phyloP scores from a whole-genome alignment of 495 filamentous ascomycete genomes.

The Parmelia sp. region DNA sequence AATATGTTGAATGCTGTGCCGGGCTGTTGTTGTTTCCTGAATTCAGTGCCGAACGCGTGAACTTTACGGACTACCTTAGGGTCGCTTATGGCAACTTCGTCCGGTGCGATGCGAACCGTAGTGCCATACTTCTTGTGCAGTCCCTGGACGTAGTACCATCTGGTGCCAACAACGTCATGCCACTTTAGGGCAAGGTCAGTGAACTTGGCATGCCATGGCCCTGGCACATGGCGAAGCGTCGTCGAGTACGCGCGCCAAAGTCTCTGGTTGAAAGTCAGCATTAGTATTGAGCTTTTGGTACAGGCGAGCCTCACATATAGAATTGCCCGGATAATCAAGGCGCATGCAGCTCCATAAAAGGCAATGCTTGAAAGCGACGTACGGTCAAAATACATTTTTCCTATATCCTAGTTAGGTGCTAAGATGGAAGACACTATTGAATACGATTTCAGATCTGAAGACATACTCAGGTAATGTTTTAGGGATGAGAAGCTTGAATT shows the following conservation, averaged over 20 bases:
- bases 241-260: constrained; percentile 14
- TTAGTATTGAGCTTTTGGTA: not conserved
- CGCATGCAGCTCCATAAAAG: not conserved
- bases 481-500: not conserved
- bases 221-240: constrained; percentile 15
- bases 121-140: constrained; percentile 19
- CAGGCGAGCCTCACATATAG: constrained; percentile 8
- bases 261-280: constrained; percentile 5
- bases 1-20: constrained; percentile 20
- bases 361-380: constrained; percentile 9
- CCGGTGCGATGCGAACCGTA: constrained; percentile 16
- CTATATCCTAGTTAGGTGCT: not conserved
- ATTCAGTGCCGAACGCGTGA: constrained; percentile 15
- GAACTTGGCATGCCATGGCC: constrained; percentile 17
- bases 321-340: not conserved
- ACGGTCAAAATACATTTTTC: not conserved
- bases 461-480: not conserved
- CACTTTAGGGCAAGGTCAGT: constrained; percentile 9
- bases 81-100: constrained; percentile 18
- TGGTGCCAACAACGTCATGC: constrained; percentile 11
- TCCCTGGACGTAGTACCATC: constrained; percentile 17
- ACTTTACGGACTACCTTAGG: constrained; percentile 18
- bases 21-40: constrained; percentile 18
- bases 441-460: not conserved
- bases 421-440: not conserved